Evolutionary conservation across 208 protist species (phyloP).

Genomic region (Trichomonas tenax): DNA sequence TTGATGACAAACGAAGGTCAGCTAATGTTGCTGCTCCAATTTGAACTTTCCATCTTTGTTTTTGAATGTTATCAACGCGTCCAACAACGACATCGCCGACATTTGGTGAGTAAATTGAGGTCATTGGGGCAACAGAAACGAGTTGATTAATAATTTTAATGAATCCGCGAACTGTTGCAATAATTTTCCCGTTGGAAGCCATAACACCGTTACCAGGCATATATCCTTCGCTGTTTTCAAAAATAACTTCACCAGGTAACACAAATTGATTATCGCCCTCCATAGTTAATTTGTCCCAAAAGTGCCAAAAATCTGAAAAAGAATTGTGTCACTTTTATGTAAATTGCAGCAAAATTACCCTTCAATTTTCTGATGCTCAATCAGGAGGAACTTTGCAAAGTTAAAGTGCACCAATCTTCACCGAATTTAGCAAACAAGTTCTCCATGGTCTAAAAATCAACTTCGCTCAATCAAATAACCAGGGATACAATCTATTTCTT

Average conservation of each 20-base stretch:
- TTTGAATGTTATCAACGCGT: background rate
- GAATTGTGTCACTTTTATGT: too few relatives aligned
- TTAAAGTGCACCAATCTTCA: too few relatives aligned
- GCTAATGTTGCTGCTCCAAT: background rate
- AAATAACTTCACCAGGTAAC: background rate
- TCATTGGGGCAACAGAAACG: background rate
- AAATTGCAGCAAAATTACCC: too few relatives aligned
- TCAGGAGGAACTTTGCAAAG: too few relatives aligned
- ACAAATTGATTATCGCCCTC: background rate
- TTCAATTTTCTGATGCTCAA: too few relatives aligned
- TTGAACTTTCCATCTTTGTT: slow-evolving; percentile 20
- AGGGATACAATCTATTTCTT: too few relatives aligned
- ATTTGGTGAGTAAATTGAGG: background rate
- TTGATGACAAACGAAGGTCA: background rate
- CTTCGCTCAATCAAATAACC: too few relatives aligned
- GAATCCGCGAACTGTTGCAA: background rate
- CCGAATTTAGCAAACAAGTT: too few relatives aligned
- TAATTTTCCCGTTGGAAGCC: background rate
- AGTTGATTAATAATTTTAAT: background rate
- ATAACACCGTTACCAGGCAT: background rate
- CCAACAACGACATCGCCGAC: background rate
- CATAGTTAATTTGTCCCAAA: background rate
- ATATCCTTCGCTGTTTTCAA: background rate
- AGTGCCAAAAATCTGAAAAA: too few relatives aligned
- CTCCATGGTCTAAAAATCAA: too few relatives aligned